Base-by-base conservation (phyloP, 2,329 filamentous ascomycete genomes). In the Mycosphaerella arachidis region DNA sequence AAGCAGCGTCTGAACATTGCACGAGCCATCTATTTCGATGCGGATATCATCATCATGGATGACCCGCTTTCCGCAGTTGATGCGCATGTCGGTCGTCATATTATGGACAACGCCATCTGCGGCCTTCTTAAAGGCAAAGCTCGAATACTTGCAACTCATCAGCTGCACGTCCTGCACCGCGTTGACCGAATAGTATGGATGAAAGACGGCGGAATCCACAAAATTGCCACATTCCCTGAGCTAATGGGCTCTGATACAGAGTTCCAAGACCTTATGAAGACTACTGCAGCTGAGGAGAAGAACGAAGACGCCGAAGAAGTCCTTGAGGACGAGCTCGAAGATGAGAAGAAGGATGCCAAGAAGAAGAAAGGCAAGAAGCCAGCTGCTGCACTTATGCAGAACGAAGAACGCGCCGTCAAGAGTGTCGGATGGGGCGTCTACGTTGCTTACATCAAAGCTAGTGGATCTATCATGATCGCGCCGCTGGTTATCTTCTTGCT, bases 1-100 rank as follows among this genome's bases (percentile, higher is more conserved):
- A 97, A 97, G 75, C 93, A 97, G 74, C 86, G 94, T 10, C 80
- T 97, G 66, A 97, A 97, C 72, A 97, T 97, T 70, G 94, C 94
- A 18, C 84, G 94, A 56, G 85, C 85, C 1, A 86, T 87, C 56
- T 87, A 87, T 68, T 87, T 86, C 70, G 76, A 86, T 63, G 81
- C 84, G 0, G 84, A 86, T 62, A 81, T 87, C 53, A 75, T 87
- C 1, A 76, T 87, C 12, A 84, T 87, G 81, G 85, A 87, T 65
- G 85, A 87, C 66, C 84, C 84, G 0, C 73, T 87, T 7, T 86
- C 84, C 4, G 80, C 79, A 29, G 80, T 82, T 18, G 79, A 82
- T 65, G 79, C 79, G 6, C 85, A 87, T 67, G 84, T 87, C 24
- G 85, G 85, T 10, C 79, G 81, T 18, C 85, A 87, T 67, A 86